phyloP scores from a whole-genome alignment of 768 basidiomycete species.

The Trametes elegans region DNA sequence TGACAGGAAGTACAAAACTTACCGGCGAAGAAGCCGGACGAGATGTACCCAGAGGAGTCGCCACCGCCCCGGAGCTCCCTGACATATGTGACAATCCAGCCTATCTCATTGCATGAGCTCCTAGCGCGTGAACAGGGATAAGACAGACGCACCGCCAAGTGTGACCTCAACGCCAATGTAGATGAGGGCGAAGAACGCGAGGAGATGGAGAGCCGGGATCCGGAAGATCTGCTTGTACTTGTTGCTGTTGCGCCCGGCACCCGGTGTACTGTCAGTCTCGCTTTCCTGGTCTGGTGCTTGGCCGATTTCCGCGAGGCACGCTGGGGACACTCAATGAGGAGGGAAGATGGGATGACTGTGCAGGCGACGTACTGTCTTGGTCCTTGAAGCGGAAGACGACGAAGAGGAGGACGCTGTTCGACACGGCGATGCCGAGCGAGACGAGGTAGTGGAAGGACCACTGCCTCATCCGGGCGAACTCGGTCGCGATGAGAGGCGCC shows the following conservation, averaged over 20 bases:
- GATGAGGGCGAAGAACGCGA: conserved; percentile 42
- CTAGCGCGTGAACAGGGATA: background rate
- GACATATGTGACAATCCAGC: conserved; percentile 57
- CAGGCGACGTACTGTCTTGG: conserved; percentile 62
- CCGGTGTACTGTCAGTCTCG: conserved; percentile 26
- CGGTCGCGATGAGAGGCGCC: conserved; percentile 77
- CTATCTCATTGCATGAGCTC: background rate
- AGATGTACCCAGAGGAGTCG: conserved; percentile 46
- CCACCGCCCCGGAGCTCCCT: conserved; percentile 45
- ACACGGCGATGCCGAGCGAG: conserved; percentile 63
- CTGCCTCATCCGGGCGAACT: conserved; percentile 60
- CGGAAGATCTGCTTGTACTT: conserved; percentile 47
- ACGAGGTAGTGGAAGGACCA: conserved; percentile 82
- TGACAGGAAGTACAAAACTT: background rate
- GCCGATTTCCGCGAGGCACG: conserved; percentile 53
- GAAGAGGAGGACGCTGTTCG: conserved; percentile 52
- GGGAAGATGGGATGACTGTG: background rate
- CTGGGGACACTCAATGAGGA: conserved; percentile 30
- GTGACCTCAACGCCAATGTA: conserved; percentile 43
- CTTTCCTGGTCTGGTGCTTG: conserved; percentile 35
- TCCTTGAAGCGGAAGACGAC: conserved; percentile 64
- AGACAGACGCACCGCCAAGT: conserved; percentile 32
- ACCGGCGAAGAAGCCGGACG: conserved; percentile 49
- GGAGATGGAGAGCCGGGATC: conserved; percentile 37
- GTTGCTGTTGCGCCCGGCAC: too few relatives aligned